Evolutionary conservation across 495 filamentous ascomycete species (phyloP).

Genomic region (Trichoderma orchidacearum): DNA sequence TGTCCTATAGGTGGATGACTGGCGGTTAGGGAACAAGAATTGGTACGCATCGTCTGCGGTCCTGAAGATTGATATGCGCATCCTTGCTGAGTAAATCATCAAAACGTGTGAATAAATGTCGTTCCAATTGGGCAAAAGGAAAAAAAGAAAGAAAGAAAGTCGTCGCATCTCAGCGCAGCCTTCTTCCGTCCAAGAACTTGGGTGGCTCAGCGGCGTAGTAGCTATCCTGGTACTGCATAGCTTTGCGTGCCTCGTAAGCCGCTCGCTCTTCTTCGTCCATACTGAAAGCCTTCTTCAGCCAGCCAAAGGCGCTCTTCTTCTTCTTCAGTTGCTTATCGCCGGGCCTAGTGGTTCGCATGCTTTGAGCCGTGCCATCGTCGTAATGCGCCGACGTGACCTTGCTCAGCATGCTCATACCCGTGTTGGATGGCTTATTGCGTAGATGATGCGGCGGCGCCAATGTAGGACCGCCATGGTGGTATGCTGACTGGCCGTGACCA

Average conservation of each 20-base stretch:
- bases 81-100: background rate
- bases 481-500: slow-evolving; percentile 9
- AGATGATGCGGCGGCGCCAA: slow-evolving; percentile 9
- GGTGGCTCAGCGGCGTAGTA: slow-evolving; percentile 29
- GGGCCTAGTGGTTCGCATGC: slow-evolving; percentile 1
- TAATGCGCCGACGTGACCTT: slow-evolving; percentile 21
- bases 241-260: slow-evolving; percentile 33
- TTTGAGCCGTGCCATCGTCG: background rate
- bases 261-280: slow-evolving; percentile 41
- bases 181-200: slow-evolving; percentile 29
- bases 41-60: background rate
- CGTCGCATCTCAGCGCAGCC: slow-evolving; percentile 6
- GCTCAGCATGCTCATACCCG: slow-evolving; percentile 39
- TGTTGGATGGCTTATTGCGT: slow-evolving; percentile 30
- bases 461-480: slow-evolving; percentile 12
- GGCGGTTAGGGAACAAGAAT: background rate
- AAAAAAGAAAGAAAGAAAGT: background rate
- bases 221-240: slow-evolving; percentile 19
- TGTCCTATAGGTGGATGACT: background rate
- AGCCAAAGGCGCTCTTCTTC: slow-evolving; percentile 45
- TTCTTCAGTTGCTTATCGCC: slow-evolving; percentile 33
- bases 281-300: slow-evolving; percentile 44
- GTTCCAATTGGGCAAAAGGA: background rate
- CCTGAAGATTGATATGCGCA: background rate
- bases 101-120: background rate